Conservation (phyloP, 257 asterid genomes). For the Phtheirospermum japonicum region DNA sequence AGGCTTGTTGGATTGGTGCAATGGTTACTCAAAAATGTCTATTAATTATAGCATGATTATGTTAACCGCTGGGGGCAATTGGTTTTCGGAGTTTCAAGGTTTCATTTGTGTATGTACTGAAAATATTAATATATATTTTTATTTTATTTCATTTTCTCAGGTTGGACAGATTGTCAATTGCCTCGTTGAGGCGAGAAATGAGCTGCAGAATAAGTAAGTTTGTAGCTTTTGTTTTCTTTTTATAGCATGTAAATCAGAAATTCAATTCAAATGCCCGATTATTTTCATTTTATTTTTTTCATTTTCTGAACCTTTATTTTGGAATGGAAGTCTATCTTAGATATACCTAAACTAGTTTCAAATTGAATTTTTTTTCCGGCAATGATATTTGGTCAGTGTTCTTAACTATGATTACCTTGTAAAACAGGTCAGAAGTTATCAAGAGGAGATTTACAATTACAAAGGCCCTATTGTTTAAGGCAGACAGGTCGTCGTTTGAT, state of each 20-base stretch:
- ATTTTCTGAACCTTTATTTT: not conserved
- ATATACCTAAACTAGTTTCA: not conserved
- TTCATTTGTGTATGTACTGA: conserved; percentile 11
- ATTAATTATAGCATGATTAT: not conserved
- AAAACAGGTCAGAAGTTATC: conserved; percentile 61
- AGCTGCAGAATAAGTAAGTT: too few relatives aligned
- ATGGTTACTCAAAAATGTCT: conserved; percentile 4
- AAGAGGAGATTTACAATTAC: conserved; percentile 66
- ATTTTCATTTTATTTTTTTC: not conserved
- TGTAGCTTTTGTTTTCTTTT: too few relatives aligned
- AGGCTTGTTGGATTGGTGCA: too few relatives aligned
- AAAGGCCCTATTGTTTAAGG: conserved; percentile 65
- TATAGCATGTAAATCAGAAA: not conserved
- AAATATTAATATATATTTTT: too few relatives aligned
- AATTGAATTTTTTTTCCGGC: not conserved
- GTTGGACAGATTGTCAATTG: conserved; percentile 65
- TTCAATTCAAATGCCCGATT: not conserved
- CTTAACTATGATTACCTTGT: conserved; percentile 19
- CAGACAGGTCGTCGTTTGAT: conserved; percentile 71
- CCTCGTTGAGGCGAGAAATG: too few relatives aligned
- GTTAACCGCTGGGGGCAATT: not conserved
- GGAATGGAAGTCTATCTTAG: not conserved
- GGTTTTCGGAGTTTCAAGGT: not conserved
- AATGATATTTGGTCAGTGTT: not conserved
- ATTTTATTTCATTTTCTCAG: too few relatives aligned